Base-by-base conservation (phyloP, 345 rosid species). In the Camelina hispida region DNA sequence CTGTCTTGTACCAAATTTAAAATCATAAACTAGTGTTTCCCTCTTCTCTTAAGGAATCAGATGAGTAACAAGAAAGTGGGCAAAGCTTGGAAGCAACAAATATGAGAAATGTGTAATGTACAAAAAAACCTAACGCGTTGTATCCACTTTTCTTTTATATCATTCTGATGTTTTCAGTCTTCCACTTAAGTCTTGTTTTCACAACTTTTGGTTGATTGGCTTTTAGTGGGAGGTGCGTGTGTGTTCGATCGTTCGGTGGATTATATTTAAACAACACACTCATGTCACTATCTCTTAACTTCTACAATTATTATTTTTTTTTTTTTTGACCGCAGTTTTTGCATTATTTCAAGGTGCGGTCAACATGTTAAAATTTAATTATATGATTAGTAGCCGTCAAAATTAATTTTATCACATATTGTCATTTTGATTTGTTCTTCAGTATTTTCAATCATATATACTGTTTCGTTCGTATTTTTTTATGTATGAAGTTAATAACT, bases 151-250 rank as follows among this genome's bases (percentile, higher is more conserved):
- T 20, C 1, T 64, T 62, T 28, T 40, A 64, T 63, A 63, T 61
- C 9, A 18, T 65, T 35, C 37, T 48, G 7, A 18, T 23, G 44
- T 59, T 56, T 71, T 48, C 23, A 48, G 7, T 30, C 30, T 61
- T 51, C 68, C 55, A 53, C 70, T 53, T 40, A 40, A 62, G 76
- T 42, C 22, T 37, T 61, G 30, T 71, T 61, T 71, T 17, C 42
- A 53, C 53, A 72, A 23, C 51, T 72, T 73, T 55, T 42, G 40
- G 57, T 32, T 55, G n/a, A 34, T 65, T 56, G 59, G 66, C 51
- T 66, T 74, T 48, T 74, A 74, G 66, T 74, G 72, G 72, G 72
- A 74, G 66, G 43, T 65, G 18, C 46, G 65, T 65, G 62, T 40
- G 57, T 56, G 17, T 73, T 65, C 30, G n/a, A n/a, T n/a, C 22